Conservation (phyloP, 768 basidiomycete genomes). For the Lactarius vividus region DNA sequence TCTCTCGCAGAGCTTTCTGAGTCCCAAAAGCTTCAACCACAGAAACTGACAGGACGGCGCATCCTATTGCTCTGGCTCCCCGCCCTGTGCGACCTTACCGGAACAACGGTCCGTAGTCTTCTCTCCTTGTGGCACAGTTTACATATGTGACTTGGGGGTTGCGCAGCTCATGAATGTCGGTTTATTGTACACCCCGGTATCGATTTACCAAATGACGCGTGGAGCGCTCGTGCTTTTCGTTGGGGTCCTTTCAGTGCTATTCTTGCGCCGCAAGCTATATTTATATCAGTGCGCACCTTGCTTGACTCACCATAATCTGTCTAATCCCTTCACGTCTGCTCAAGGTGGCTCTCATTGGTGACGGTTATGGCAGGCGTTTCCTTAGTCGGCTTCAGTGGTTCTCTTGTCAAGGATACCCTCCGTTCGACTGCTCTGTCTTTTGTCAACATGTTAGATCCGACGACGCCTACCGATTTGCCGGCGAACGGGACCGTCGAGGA, state of each 20-base stretch:
- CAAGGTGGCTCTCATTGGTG: constrained; percentile 85
- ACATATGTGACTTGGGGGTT: constrained; percentile 5
- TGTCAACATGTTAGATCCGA: constrained; percentile 30
- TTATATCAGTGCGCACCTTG: constrained; percentile 67
- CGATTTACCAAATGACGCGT: constrained; percentile 95
- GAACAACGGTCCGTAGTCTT: constrained; percentile 67
- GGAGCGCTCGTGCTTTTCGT: constrained; percentile 94
- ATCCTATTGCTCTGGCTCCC: constrained; percentile 83
- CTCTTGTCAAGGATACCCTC: constrained; percentile 73
- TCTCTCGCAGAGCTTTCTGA: constrained; percentile 32
- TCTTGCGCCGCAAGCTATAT: constrained; percentile 82
- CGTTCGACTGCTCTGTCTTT: constrained; percentile 43
- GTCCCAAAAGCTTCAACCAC: constrained; percentile 32
- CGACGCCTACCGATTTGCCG: constrained; percentile 33
- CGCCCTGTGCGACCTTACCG: constrained; percentile 86
- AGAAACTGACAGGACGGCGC: constrained; percentile 63
- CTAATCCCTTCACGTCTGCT: constrained; percentile 15
- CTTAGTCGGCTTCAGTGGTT: constrained; percentile 86
- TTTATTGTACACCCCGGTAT: constrained; percentile 92
- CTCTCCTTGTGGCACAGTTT: constrained; percentile 1
- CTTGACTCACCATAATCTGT: constrained; percentile 2
- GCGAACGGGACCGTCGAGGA: constrained; percentile 49
- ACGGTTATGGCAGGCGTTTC: constrained; percentile 85
- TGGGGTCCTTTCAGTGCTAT: constrained; percentile 85
- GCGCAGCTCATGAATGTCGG: constrained; percentile 88